Conservation (phyloP, 352 stramenopile species). For the Globisporangium perplexum region DNA sequence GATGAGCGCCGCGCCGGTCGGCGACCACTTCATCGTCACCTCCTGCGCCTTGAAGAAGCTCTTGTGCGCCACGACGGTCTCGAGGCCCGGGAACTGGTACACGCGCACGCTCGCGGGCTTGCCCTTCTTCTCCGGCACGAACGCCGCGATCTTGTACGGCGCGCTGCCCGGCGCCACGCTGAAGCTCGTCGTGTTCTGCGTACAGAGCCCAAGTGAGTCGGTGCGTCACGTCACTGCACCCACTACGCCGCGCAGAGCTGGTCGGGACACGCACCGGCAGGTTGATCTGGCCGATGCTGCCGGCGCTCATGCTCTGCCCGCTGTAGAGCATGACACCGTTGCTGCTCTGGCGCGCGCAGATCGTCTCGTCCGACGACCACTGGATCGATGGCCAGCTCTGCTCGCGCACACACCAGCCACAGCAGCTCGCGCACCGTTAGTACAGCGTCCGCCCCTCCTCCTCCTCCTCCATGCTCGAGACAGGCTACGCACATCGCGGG, state of each 20-base stretch:
- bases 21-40: constrained; percentile 88
- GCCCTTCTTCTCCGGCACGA: constrained; percentile 88
- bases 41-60: constrained; percentile 91
- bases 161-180: constrained; percentile 71
- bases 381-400: constrained; percentile 89
- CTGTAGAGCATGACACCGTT: constrained; percentile 81
- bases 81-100: constrained; percentile 72
- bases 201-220: neutral
- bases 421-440: no score
- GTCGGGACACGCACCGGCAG: constrained; percentile 61
- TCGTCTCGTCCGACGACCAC: constrained; percentile 88
- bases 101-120: constrained; percentile 84
- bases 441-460: no score
- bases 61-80: constrained; percentile 69
- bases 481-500: constrained; percentile 43
- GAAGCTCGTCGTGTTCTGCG: constrained; percentile 73
- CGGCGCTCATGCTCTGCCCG: constrained; percentile 46
- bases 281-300: constrained; percentile 64
- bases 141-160: constrained; percentile 83
- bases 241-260: no score
- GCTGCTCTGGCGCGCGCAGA: constrained; percentile 68
- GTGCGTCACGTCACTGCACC: no score
- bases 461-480: neutral
- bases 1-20: constrained; percentile 78
- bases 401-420: constrained; percentile 2